Percentiles rank a stretch among this genome's conserved stretches.
Evolutionary conservation across 2,329 filamentous ascomycete genomes (phyloP).

Genomic region (Cytospora leucostoma): DNA sequence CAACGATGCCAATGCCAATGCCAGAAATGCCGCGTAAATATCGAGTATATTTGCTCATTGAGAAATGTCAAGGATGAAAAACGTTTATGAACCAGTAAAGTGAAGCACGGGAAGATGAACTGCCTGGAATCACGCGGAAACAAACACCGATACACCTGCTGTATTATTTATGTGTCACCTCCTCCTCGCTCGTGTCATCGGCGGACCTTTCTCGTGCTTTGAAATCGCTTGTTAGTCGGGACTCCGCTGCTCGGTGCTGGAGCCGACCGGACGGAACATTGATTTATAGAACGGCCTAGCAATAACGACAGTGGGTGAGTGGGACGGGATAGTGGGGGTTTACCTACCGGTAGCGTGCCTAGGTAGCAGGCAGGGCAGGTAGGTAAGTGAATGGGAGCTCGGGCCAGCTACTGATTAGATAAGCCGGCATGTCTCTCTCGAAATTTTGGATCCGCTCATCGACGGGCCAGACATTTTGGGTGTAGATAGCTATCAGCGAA

Average conservation of each 20-base stretch:
- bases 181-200: slow-evolving; percentile 18
- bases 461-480: not conserved
- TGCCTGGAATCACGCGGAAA: not conserved
- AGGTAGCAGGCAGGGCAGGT: not conserved
- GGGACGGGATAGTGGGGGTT: no score
- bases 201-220: slow-evolving; percentile 25
- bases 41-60: slow-evolving; percentile 23
- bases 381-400: slow-evolving; percentile 15
- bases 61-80: slow-evolving; percentile 11
- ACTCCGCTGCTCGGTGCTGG: slow-evolving; percentile 17
- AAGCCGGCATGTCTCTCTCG: slow-evolving; percentile 7
- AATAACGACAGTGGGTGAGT: no score
- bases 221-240: slow-evolving; percentile 22
- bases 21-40: slow-evolving; percentile 29
- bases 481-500: slow-evolving; percentile 3
- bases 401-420: slow-evolving; percentile 28
- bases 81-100: no score
- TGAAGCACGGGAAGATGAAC: not conserved
- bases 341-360: no score
- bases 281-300: not conserved
- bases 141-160: slow-evolving; percentile 1
- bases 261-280: slow-evolving; percentile 20
- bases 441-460: slow-evolving; percentile 21
- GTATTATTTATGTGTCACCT: slow-evolving; percentile 2
- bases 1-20: slow-evolving; percentile 9